Conservation (phyloP, 2,329 filamentous ascomycete species). For the Fusarium luffae region DNA sequence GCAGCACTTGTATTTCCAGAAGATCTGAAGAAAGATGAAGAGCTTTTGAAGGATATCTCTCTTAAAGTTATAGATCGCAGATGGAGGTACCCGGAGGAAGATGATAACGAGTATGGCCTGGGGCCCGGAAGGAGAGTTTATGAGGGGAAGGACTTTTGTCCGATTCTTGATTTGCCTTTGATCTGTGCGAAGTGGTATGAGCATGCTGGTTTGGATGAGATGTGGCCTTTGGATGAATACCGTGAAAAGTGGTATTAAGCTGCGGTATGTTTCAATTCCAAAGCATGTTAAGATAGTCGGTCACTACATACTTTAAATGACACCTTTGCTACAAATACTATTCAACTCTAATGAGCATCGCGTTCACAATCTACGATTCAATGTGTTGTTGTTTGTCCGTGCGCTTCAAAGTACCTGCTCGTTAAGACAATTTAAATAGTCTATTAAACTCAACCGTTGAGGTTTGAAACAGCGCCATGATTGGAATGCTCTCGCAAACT, state of each 20-base stretch:
- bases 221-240: not conserved
- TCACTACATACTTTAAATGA: not conserved
- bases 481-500: not conserved
- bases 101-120: rapidly evolving
- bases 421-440: rapidly evolving
- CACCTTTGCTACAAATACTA: rapidly evolving
- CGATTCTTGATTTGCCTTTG: not conserved
- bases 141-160: not conserved
- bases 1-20: not conserved
- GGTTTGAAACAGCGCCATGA: not conserved
- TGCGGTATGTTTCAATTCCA: no score
- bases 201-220: not conserved
- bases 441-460: not conserved
- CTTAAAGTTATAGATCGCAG: slow-evolving; percentile 12
- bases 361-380: not conserved
- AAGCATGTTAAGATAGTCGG: not conserved
- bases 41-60: not conserved
- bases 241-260: not conserved
- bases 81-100: not conserved
- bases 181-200: not conserved
- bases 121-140: not conserved
- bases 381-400: not conserved
- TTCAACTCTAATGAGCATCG: no score
- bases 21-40: not conserved
- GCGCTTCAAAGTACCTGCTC: not conserved